phyloP scores from a whole-genome alignment of 441 rosid species.

The Manihot esculenta region DNA sequence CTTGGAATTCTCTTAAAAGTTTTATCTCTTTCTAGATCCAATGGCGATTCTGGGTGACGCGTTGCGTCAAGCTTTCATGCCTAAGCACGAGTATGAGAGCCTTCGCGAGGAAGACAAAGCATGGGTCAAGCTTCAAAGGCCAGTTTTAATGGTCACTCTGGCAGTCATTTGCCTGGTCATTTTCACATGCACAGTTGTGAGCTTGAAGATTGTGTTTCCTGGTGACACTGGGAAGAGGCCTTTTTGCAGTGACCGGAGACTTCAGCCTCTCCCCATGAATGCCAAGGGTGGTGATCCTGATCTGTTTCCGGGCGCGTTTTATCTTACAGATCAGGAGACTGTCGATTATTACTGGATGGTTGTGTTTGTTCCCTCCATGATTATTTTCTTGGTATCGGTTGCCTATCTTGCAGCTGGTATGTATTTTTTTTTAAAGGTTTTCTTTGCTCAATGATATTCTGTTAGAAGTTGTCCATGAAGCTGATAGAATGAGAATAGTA shows the following conservation, averaged over 20 bases:
- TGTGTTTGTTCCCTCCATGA: constrained; percentile 59
- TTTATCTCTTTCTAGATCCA: not conserved
- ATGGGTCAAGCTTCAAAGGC: constrained; percentile 70
- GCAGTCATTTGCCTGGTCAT: constrained; percentile 43
- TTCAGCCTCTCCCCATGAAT: constrained; percentile 53
- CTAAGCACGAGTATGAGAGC: constrained; percentile 77
- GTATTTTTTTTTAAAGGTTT: not conserved
- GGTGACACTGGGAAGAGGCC: constrained; percentile 51
- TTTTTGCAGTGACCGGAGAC: constrained; percentile 64
- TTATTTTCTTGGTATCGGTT: constrained; percentile 59
- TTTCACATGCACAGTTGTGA: constrained; percentile 51
- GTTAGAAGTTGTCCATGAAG: not conserved
- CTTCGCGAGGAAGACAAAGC: constrained; percentile 78
- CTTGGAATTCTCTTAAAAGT: not conserved
- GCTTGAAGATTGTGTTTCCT: constrained; percentile 78
- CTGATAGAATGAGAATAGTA: not conserved
- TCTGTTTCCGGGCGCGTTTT: constrained; percentile 65
- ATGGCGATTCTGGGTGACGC: constrained; percentile 86
- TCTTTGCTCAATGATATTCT: not conserved
- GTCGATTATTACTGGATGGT: constrained; percentile 91
- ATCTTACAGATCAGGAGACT: constrained; percentile 84
- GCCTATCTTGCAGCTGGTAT: constrained; percentile 75
- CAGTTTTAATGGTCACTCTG: constrained; percentile 32
- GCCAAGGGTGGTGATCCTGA: constrained; percentile 57
- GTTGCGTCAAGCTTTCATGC: constrained; percentile 87